Percentiles rank a stretch among this genome's conserved stretches.
Evolutionary conservation across 164 flowering plant species (phyloP).

Genomic region (Macadamia integrifolia): DNA sequence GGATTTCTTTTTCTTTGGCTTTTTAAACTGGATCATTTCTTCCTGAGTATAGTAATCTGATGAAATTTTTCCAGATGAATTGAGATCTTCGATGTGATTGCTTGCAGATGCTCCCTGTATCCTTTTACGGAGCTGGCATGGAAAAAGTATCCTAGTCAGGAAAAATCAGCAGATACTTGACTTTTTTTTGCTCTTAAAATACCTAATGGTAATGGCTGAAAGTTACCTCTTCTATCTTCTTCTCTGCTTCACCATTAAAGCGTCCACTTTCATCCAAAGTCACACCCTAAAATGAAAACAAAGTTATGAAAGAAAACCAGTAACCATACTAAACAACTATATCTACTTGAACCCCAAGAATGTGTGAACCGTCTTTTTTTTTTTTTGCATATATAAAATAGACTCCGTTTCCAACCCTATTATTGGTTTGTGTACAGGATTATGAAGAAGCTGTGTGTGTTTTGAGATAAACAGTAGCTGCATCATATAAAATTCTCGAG

Average conservation of each 20-base stretch:
- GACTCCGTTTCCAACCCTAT: too few species aligned
- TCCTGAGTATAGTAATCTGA: constrained; percentile 88
- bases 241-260: constrained; percentile 78
- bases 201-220: background rate
- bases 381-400: too few species aligned
- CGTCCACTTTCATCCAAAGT: constrained; percentile 80
- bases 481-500: too few species aligned
- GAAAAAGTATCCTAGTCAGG: background rate
- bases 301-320: constrained; percentile 5
- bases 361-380: too few species aligned
- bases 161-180: constrained; percentile 1
- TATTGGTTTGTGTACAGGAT: too few species aligned
- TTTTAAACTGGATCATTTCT: constrained; percentile 89
- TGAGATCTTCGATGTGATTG: constrained; percentile 62
- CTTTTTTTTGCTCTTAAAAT: background rate
- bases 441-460: too few species aligned
- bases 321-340: background rate
- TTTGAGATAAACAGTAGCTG: too few species aligned
- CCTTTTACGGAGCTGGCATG: constrained; percentile 72
- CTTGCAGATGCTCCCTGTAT: constrained; percentile 49
- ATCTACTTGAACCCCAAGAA: background rate
- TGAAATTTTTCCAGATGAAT: constrained; percentile 42
- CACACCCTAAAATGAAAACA: constrained; percentile 50
- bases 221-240: constrained; percentile 87
- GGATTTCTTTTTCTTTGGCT: constrained; percentile 91